Base-by-base conservation (phyloP, 73 alveolate genomes). In the Uronychia setigera region DNA sequence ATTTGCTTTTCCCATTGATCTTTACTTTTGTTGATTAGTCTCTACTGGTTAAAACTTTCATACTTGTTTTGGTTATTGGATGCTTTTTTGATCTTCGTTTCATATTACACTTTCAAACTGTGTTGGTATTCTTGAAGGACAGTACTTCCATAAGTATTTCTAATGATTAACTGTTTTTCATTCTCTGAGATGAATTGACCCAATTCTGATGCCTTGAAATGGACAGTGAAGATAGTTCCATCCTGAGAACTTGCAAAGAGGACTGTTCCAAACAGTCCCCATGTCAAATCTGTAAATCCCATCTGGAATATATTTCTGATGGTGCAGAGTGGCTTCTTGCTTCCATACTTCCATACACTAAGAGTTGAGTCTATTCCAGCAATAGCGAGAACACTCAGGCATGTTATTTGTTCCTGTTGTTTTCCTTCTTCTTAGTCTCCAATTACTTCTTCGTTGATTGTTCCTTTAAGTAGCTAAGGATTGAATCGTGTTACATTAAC, bases 271-370 rank as follows among this genome's bases (percentile, higher is more conserved):
- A 78, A 67, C 58, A 86, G 74, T 26, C 96, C 96, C 96, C 96
- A 91, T 46, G 91, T 86, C 83, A 91, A 30, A 74, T 91, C 96
- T n/a, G 92, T 81, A 76, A 91, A 67, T 26, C 96, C 96, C 83
- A 89, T 85, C 26, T 60, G 32, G 67, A 86, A 91, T 11, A 88
- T 76, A 59, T 85, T 83, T 27, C 80, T 31, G 34, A 86, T 74
- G 11, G 58, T 75, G 75, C 84, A 33, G 33, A 76, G 34, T n/a
- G 96, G 96, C 80, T 77, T 46, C 59, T 60, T 5, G 86, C 33
- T 76, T 27, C 90, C 87, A 26, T 89, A 81, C 84, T 91, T 91
- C 96, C 96, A 91, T 5, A 91, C 80, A 0, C 91, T 77, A 0
- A 91, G 11, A 14, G 91, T 79, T 9, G 93, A 86, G 78, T 91